Evolutionary conservation across 2,329 filamentous ascomycete species (phyloP), one percentile per base, ranked within the genome.

Genomic region (Xylaria sp.): DNA sequence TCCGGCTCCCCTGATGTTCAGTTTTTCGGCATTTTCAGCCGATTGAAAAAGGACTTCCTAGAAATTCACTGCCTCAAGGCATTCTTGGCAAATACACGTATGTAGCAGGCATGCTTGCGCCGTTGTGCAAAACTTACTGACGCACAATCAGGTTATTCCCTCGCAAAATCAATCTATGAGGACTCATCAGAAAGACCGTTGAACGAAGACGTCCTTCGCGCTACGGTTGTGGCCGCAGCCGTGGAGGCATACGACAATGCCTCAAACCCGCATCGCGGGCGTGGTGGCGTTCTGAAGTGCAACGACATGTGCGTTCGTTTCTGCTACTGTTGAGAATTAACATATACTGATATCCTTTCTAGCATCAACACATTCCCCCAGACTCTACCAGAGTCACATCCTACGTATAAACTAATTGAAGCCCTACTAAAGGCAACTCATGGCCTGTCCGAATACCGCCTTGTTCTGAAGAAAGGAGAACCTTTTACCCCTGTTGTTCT

Each of bases 401-500:
- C 79, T 1, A 80, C 82, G 2, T 75, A 76, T 55, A 78, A 77
- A 55, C 80, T 83, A 18, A 80, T 86, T 2, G 82, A 86, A 54
- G 82, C 87, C 4, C 76, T 95, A 2, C 75, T 93, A 8, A 81
- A 79, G 63, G 88, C 90, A 3, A 92, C 90, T 0, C 89, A 94
- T 72, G 80, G 85, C 1, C 77, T 94, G 52, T 89, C 88, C 18
- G 84, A 88, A 61, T 94, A 93, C 70, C 86, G 88, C 2, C 79
- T 95, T 3, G 89, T 88, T 0, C 79, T 94, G 10, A 91, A 90
- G 64, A 88, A 92, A 67, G 89, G 88, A 52, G 88, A 92, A 58
- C 89, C 89, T 0, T 92, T 94, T 66, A 87, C 85, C 53, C 90
- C 90, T 1, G 87, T 92, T 35, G 85, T 88, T 50, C 82, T 94